phyloP scores from a whole-genome alignment of 2,329 filamentous ascomycete species.

The Allantophomopsis lycopodina region DNA sequence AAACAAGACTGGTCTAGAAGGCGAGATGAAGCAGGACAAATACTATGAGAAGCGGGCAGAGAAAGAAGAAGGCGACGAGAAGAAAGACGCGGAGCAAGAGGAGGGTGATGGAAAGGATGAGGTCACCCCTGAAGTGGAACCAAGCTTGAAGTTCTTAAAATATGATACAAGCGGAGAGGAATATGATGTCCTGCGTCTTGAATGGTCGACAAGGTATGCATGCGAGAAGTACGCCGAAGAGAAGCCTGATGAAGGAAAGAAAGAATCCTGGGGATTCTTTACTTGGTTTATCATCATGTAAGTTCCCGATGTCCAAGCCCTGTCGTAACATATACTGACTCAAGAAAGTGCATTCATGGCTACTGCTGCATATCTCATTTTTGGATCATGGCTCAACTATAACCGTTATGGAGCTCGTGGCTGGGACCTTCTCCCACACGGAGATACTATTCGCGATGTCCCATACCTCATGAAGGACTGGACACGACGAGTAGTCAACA shows the following conservation, averaged over 20 bases:
- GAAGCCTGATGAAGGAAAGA: conserved; percentile 24
- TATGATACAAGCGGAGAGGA: conserved; percentile 49
- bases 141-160: conserved; percentile 62
- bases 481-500: conserved; percentile 64
- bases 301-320: conserved; percentile 22
- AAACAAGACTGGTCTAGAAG: conserved; percentile 60
- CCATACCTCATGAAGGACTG: conserved; percentile 90
- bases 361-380: conserved; percentile 84
- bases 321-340: background rate
- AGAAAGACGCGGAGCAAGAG: conserved; percentile 14
- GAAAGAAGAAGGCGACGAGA: conserved; percentile 9
- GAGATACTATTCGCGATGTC: conserved; percentile 80
- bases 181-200: conserved; percentile 54
- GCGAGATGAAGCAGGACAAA: conserved; percentile 44
- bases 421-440: conserved; percentile 89
- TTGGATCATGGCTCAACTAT: conserved; percentile 98
- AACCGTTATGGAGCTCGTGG: conserved; percentile 89
- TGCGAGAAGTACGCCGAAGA: conserved; percentile 48
- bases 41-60: conserved; percentile 26
- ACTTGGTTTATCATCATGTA: conserved; percentile 94
- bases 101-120: conserved; percentile 16
- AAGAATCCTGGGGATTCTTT: conserved; percentile 79
- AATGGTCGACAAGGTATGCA: conserved; percentile 80
- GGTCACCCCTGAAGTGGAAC: conserved; percentile 20
- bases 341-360: conserved; percentile 64